Evolutionary conservation across 768 basidiomycete genomes (phyloP).

Genomic region (Boletus edulis): DNA sequence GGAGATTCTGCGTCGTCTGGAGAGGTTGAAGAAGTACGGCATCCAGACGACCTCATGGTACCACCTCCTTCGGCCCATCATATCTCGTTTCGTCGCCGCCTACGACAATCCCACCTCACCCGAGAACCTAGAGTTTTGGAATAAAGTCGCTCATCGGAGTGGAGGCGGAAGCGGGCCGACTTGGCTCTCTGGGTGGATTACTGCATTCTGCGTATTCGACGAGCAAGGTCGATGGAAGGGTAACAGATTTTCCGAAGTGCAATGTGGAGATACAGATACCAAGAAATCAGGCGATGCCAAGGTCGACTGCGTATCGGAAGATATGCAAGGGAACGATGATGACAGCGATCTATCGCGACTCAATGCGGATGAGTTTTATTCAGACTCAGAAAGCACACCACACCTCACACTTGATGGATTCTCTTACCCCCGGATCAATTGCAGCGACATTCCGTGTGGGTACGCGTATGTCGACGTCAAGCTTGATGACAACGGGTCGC

Average conservation of each 20-base stretch:
- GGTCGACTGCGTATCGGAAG: too few species aligned
- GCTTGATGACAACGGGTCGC: too few species aligned
- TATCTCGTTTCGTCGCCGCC: slow-evolving; percentile 3
- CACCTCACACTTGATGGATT: too few species aligned
- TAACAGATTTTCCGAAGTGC: not conserved
- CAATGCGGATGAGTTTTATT: too few species aligned
- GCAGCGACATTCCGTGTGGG: too few species aligned
- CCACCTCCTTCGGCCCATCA: slow-evolving; percentile 26
- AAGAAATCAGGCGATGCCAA: too few species aligned
- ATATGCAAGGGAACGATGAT: too few species aligned
- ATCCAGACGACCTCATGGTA: slow-evolving; percentile 22
- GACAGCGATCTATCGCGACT: too few species aligned
- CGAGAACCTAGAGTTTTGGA: not conserved
- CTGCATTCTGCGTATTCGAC: not conserved
- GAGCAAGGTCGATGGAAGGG: not conserved
- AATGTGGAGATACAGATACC: too few species aligned
- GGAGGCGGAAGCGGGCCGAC: not conserved
- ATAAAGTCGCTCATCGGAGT: not conserved
- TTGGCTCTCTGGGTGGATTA: not conserved
- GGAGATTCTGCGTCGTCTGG: slow-evolving; percentile 32
- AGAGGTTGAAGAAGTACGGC: slow-evolving; percentile 34
- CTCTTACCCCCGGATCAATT: too few species aligned
- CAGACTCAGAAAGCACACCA: too few species aligned
- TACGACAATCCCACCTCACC: not conserved
- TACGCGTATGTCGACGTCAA: too few species aligned